Evolutionary conservation across 495 filamentous ascomycete species (phyloP), one percentile per base, ranked within the genome.

Genomic region (Annulohypoxylon maeteangense): DNA sequence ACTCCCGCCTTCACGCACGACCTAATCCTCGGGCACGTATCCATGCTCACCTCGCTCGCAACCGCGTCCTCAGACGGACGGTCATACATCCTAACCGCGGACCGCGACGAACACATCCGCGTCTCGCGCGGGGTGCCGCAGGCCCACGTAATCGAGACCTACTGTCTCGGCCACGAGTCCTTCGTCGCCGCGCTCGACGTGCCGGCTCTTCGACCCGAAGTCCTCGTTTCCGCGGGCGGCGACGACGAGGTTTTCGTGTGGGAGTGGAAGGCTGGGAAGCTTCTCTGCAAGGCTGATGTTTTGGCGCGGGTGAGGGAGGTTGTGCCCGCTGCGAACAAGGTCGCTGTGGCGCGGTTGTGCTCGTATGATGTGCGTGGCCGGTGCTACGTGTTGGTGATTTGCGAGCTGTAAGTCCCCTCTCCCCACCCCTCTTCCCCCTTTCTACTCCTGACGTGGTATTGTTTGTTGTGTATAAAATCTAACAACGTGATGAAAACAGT

Each of bases 71-170:
- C 74, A 4, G 56, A 81, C 23, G 76, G 76, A 3, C 81, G 88
- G 56, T 82, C 78, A 44, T 97, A 95, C 76, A 91, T 98, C 67
- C 76, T 99, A 68, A 97, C 94, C 7, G 91, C 90, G 18, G 95
- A 99, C 81, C 89, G 95, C 60, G 95, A 99, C 82, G 95, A 99
- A 83, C 96, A 98, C 77, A 97, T 99, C 73, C 93, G 95, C 58
- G 85, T 99, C 7, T 95, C 95, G 25, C 86, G 95, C 62, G 92
- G 90, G 3, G 81, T 89, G 18, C 93, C 94, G 6, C 93, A 98
- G 79, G 83, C 91, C 3, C 91, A 97, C 75, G 81, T 98, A 65
- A 96, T 97, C 76, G 95, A 98, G 76, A 84, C 84, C 1, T 97
- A 90, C 76, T 97, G 94, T 72, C 83, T 97, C 14, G 95, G 94